Conservation (phyloP, 2,329 filamentous ascomycete genomes). For the Exophiala viscosa region DNA sequence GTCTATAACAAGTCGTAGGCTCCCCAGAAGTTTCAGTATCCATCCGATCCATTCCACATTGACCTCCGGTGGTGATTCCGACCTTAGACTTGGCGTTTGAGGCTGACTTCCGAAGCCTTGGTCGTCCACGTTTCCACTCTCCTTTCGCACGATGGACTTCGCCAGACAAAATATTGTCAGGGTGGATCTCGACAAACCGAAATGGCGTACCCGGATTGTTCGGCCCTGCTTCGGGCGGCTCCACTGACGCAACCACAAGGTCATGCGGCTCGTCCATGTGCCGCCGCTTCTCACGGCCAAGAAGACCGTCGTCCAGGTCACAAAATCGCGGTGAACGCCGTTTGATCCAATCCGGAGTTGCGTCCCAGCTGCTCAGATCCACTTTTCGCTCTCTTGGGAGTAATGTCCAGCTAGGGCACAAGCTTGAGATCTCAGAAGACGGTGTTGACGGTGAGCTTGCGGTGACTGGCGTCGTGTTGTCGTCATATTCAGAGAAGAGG, state of each 20-base stretch:
- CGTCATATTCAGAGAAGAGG: not conserved
- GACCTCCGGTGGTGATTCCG: not conserved
- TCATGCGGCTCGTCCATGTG: not conserved
- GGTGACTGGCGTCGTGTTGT: not conserved
- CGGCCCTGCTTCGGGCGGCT: not conserved
- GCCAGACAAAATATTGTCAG: not conserved
- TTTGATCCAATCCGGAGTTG: not conserved
- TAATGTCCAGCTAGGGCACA: not conserved
- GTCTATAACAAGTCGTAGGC: no score
- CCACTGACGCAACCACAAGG: not conserved
- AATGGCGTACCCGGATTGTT: not conserved
- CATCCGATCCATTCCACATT: no score
- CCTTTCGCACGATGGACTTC: not conserved
- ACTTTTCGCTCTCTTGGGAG: not conserved
- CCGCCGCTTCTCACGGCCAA: not conserved
- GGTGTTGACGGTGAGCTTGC: not conserved
- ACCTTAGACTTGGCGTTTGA: not conserved
- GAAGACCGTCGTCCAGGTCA: not conserved
- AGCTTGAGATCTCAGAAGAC: not conserved
- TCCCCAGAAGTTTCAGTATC: no score
- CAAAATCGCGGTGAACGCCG: not conserved
- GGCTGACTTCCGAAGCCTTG: not conserved
- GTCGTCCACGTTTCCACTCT: conserved; percentile 1
- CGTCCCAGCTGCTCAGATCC: conserved; percentile 1
- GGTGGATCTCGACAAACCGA: not conserved